Evolutionary conservation across 106 monocot genomes (phyloP), one percentile per base, ranked within the genome.

Genomic region (Chionographis japonica): DNA sequence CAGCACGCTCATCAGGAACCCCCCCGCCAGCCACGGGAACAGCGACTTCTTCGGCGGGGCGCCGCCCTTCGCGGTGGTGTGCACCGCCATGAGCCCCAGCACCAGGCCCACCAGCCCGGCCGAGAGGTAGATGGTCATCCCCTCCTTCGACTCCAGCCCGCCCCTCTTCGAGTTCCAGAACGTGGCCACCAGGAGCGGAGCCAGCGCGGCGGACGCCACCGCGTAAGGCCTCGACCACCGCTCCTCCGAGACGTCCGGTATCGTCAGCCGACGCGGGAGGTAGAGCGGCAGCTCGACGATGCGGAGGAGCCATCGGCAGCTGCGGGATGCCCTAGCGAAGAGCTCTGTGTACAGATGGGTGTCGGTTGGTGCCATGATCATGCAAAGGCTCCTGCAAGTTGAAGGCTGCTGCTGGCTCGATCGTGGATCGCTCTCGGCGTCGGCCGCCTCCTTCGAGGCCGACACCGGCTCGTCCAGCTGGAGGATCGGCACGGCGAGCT

Each of bases 201-300:
- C 61, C 3, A 83, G 49, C 3, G 58, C 52, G 9, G 42, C 77
- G 8, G 87, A 83, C 54, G 74, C 52, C 3, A 80, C 76, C 0
- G 80, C 83, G 11, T 58, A 80, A 20, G 80, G 80, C 73, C 74
- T 83, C 9, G 73, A 83, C 87, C 87, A 87, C 4, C 76, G 56
- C 16, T 77, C 83, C 42, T 83, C 80, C 0, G 58, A 53, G 1
- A 80, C 70, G 10, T 69, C 74, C 1, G 87, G 87, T 12, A 87
- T 83, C 4, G 87, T 87, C 40, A 87, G 18, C 27, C 80, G 68
- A 19, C 83, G 54, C 0, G 87, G 87, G 2, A 87, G 60, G 52
- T 70, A 75, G 6, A 87, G 71, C n/a, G 87, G 83, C 52, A 87
- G 38, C 40, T 80, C 77, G 8, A 87, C 15, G 27, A 80, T 4